Base-by-base conservation (phyloP, 2,329 filamentous ascomycete genomes). In the Clarireedia hainanense region DNA sequence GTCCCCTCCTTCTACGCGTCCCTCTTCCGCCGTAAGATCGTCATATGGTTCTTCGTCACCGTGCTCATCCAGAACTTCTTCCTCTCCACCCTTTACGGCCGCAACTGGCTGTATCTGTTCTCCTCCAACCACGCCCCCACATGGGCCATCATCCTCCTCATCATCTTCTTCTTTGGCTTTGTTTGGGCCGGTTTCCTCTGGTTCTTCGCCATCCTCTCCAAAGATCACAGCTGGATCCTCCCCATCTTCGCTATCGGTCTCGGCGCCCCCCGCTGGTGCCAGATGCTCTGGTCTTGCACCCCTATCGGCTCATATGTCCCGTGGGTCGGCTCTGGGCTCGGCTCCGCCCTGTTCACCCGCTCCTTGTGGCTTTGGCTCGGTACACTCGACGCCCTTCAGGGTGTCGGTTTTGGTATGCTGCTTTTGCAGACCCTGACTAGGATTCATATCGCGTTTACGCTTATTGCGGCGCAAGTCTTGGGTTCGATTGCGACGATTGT, bases 321-420 rank as follows among this genome's bases (percentile, higher is more conserved):
- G 2, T 86, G 83, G 83, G 79, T 55, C 5, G 57, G 80, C 40
- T 71, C 72, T 2, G 76, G 77, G 17, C 69, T 79, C 0, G 73
- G 76, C 6, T 76, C 78, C 3, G 80, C 83, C 0, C 66, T 86
- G 0, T 69, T 81, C 7, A 79, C 80, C 2, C 74, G 83, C 43
- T 71, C 74, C 55, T 69, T 86, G 4, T 86, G 84, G 83, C 74
- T 86, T 10, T 87, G 83, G 83, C 76, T 87, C 0, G 84, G 84
- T 42, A 75, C 85, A 4, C 72, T 86, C 9, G 84, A 87, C 62
- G 76, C 80, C 9, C 70, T 86, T 6, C 84, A 87, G 66, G 81
- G 82, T 40, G 78, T 86, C 2, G 84, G 84, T 2, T 79, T 86
- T 54, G 84, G 84, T 53, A 86, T 86, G 82, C 80, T 86, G 51